Conservation (phyloP, 75 land plant genomes). For the Sequoia sempervirens region DNA sequence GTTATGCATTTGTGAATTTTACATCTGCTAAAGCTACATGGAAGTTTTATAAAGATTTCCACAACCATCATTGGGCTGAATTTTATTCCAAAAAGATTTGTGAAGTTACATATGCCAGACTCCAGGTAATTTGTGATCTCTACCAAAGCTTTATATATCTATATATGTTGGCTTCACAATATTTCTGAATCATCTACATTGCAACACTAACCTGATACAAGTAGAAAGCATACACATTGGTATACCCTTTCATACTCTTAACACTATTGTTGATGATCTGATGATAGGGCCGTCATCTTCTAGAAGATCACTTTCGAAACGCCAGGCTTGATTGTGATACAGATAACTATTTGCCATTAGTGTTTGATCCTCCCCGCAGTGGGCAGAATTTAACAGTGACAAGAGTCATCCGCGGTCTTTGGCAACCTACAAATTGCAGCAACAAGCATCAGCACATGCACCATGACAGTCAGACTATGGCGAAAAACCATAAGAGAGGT, state of each 20-base stretch:
- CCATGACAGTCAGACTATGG: too few species aligned
- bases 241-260: too few species aligned
- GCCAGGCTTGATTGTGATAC: slow-evolving; percentile 86
- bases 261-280: background rate
- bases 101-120: slow-evolving; percentile 41
- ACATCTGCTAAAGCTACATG: slow-evolving; percentile 31
- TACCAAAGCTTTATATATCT: background rate
- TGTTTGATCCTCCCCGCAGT: slow-evolving; percentile 60
- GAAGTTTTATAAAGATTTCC: slow-evolving; percentile 30
- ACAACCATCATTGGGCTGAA: slow-evolving; percentile 31
- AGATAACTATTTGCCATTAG: slow-evolving; percentile 81
- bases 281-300: slow-evolving; percentile 63
- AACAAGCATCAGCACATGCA: too few species aligned
- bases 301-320: slow-evolving; percentile 92
- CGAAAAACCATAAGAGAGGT: too few species aligned
- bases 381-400: background rate
- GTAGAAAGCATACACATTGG: too few species aligned
- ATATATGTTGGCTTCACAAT: too few species aligned
- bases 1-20: slow-evolving; percentile 53
- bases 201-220: too few species aligned
- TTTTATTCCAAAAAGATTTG: slow-evolving; percentile 51
- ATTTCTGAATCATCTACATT: too few species aligned
- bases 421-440: background rate
- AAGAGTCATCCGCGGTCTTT: background rate
- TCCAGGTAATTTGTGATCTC: slow-evolving; percentile 20